Conservation (phyloP, 1,284 basidiomycete species). For the Cronartium quercuum region DNA sequence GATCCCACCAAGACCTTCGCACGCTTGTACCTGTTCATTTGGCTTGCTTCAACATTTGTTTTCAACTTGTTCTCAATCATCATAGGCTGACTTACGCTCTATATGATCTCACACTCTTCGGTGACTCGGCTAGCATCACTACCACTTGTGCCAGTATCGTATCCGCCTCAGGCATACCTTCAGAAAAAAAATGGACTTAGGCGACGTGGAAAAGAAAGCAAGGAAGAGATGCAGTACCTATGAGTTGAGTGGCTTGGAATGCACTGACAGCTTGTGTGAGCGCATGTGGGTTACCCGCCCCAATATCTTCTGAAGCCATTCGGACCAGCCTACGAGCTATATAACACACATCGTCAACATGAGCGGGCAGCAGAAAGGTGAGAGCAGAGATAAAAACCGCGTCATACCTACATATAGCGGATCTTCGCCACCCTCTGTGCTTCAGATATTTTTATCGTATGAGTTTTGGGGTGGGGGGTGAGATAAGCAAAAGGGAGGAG, state of each 20-base stretch:
- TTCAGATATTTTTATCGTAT: conserved; percentile 53
- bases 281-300: conserved; percentile 59
- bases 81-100: conserved; percentile 58
- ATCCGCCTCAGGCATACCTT: conserved; percentile 41
- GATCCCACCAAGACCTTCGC: conserved; percentile 55
- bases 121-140: conserved; percentile 71
- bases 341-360: conserved; percentile 9
- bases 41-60: background rate
- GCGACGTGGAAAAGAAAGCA: background rate
- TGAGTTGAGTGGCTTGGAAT: conserved; percentile 68
- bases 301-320: conserved; percentile 77
- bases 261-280: conserved; percentile 63
- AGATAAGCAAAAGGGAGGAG: conserved; percentile 40
- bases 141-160: conserved; percentile 65
- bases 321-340: conserved; percentile 64
- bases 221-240: conserved; percentile 63
- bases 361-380: background rate
- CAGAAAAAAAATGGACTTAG: conserved; percentile 40
- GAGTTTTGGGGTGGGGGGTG: conserved; percentile 48
- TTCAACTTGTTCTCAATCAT: background rate
- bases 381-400: conserved; percentile 56
- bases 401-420: conserved; percentile 75
- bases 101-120: conserved; percentile 73
- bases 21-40: conserved; percentile 47
- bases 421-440: conserved; percentile 75